phyloP scores from a whole-genome alignment of 164 flowering plant species.

The Houttuynia cordata region DNA sequence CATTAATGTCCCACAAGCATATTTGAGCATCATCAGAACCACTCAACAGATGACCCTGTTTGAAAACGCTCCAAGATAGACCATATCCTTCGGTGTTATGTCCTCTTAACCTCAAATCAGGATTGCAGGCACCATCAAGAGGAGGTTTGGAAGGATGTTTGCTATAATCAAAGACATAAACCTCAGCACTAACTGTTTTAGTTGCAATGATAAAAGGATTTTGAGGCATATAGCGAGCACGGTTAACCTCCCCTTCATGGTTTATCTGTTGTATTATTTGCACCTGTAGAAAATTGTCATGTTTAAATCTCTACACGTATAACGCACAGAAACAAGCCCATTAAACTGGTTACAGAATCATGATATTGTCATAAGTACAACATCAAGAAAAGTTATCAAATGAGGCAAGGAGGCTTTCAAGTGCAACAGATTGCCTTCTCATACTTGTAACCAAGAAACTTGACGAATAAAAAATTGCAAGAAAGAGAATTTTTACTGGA shows the following conservation, averaged over 20 bases:
- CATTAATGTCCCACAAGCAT: slow-evolving; percentile 88
- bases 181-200: slow-evolving; percentile 88
- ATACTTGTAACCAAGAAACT: too few relatives aligned
- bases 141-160: slow-evolving; percentile 91
- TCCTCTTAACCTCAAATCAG: slow-evolving; percentile 87
- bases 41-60: slow-evolving; percentile 80
- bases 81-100: slow-evolving; percentile 96
- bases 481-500: too few relatives aligned
- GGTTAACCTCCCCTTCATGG: slow-evolving; percentile 94
- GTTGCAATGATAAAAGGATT: slow-evolving; percentile 86
- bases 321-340: not conserved
- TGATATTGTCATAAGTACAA: too few relatives aligned
- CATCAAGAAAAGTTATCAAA: too few relatives aligned
- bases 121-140: slow-evolving; percentile 70
- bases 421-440: too few relatives aligned
- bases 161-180: slow-evolving; percentile 85
- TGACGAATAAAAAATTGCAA: too few relatives aligned
- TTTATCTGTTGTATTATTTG: slow-evolving; percentile 90
- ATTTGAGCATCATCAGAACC: slow-evolving; percentile 99
- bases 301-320: too few relatives aligned
- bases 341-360: not conserved
- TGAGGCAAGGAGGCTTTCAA: too few relatives aligned
- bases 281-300: slow-evolving; percentile 38
- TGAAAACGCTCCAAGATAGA: slow-evolving; percentile 86
- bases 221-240: slow-evolving; percentile 98